phyloP scores from a whole-genome alignment of 2,329 filamentous ascomycete genomes.

The Fusarium ramigenum region DNA sequence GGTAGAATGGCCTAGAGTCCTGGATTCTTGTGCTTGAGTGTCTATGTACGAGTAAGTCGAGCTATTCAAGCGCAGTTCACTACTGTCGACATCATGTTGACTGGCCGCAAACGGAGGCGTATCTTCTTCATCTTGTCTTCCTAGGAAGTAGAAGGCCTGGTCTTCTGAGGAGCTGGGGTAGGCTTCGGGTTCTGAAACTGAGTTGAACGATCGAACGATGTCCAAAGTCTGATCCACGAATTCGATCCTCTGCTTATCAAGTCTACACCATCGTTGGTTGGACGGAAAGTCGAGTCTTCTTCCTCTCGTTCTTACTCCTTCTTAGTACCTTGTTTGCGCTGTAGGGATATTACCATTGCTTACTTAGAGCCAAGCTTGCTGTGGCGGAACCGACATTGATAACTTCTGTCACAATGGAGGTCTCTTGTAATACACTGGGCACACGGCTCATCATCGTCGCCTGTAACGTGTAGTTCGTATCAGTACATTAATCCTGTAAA shows the following conservation, averaged over 20 bases:
- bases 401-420: not conserved
- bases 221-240: not conserved
- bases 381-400: not conserved
- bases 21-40: not conserved
- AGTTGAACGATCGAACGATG: not conserved
- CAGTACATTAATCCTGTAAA: too few species aligned
- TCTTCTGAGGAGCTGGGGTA: not conserved
- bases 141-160: not conserved
- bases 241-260: not conserved
- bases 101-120: accelerated
- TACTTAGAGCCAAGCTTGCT: not conserved
- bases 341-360: not conserved
- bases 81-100: not conserved
- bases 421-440: not conserved
- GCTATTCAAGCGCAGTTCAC: not conserved
- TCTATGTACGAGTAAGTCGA: not conserved
- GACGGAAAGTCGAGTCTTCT: not conserved
- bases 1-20: too few species aligned
- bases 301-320: accelerated
- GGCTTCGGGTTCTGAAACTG: not conserved
- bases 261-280: not conserved
- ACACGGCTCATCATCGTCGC: not conserved
- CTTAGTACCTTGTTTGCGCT: not conserved
- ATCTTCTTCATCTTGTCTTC: too few species aligned
- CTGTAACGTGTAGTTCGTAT: not conserved